A percentile compares a stretch with the other conserved stretches of the same genome.
phyloP scores from a whole-genome alignment of 1,284 basidiomycete species.

The Cutaneotrichosporon sp. region DNA sequence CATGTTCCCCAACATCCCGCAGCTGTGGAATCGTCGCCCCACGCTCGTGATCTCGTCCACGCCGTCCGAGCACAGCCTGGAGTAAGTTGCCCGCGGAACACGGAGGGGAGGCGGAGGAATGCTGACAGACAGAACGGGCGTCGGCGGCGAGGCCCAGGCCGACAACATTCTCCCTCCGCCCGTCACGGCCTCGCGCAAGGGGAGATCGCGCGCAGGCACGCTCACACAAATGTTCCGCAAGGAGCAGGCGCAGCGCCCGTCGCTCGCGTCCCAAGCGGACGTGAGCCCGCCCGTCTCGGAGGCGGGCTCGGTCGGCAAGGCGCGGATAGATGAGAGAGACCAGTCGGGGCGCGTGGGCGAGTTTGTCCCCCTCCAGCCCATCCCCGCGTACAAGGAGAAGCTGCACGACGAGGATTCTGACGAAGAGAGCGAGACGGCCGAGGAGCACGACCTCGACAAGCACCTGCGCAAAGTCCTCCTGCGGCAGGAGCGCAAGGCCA shows the following conservation, averaged over 20 bases:
- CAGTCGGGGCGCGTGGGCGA: not conserved
- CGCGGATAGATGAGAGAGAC: not conserved
- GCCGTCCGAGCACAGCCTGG: constrained; percentile 1
- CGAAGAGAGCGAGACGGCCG: constrained; percentile 4
- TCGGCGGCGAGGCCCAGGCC: not conserved
- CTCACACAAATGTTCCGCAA: constrained; percentile 1
- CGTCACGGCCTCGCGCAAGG: not conserved
- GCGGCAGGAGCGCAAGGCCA: constrained; percentile 60
- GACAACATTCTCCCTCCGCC: not conserved
- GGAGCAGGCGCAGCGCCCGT: not conserved
- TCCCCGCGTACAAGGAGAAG: not conserved
- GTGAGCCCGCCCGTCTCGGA: not conserved
- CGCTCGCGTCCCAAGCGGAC: not conserved
- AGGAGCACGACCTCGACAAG: constrained; percentile 44
- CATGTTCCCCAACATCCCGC: constrained; percentile 49
- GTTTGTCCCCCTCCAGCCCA: constrained; percentile 2
- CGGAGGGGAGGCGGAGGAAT: not conserved
- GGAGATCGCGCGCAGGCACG: constrained; percentile 1
- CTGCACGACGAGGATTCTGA: constrained; percentile 4
- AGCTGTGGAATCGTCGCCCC: constrained; percentile 45
- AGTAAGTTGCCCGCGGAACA: constrained; percentile 16
- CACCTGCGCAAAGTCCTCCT: constrained; percentile 75
- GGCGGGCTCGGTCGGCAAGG: not conserved
- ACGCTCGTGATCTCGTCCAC: constrained; percentile 36
- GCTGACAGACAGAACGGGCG: not conserved